Evolutionary conservation across 2,329 filamentous ascomycete species (phyloP), one percentile per base, ranked within the genome.

Genomic region (Claviceps africana): DNA sequence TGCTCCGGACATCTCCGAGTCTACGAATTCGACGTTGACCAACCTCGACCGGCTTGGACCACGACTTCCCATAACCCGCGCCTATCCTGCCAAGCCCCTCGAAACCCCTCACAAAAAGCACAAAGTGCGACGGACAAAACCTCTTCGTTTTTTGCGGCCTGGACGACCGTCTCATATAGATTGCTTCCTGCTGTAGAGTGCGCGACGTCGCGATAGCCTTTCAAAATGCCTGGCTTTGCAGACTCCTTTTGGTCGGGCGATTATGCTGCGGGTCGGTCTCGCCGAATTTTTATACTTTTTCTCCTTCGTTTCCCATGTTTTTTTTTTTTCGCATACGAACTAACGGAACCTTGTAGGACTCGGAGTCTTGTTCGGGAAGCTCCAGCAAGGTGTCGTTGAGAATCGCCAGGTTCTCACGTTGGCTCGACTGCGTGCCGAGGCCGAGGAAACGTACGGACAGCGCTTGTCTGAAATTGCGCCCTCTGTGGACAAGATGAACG

Each of bases 201-300:
- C 19, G 35, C 48, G 48, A 37, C 48, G 45, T 39, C 48, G 53
- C 47, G 52, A 42, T 53, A 52, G 53, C 56, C 57, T 58, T 53
- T 57, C 58, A 81, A 69, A 66, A 91, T 91, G 86, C 85, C 86
- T 60, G 81, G 87, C 62, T 97, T 98, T 71, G 83, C 89, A 60
- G 88, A 91, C 72, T 95, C 90, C 49, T 97, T 98, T 73, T 98
- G 93, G 93, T 95, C 93, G 56, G 81, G 82, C 66, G 93, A 98
- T 78, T 97, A 97, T 77, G 91, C 91, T 67, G 89, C 87, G 75
- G 90, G 86, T 86, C 72, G 67, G 78, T 64, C 28, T 37, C 21
- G 17, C 8, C 7, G 3, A 31, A 3, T 13, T 33, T 9, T 40
- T 13, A 10, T 39, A n/a, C 6, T 9, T 17, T 22, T 37, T 4